Conservation (phyloP, 2,329 filamentous ascomycete species). For the Fusarium nurragi region DNA sequence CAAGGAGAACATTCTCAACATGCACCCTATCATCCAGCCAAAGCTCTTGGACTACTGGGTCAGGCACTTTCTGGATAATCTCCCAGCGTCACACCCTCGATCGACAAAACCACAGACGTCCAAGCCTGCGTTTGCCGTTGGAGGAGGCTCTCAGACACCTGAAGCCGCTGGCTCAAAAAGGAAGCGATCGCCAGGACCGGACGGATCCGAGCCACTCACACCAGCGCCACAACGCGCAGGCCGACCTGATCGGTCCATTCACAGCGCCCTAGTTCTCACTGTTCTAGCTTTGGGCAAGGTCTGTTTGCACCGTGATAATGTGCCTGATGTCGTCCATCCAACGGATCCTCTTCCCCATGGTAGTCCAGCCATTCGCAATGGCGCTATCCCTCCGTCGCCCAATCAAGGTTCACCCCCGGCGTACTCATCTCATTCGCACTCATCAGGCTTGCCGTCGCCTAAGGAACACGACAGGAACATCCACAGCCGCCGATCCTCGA, state of each 20-base stretch:
- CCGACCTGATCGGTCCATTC: slow-evolving; percentile 72
- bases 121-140: slow-evolving; percentile 49
- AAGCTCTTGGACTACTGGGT: slow-evolving; percentile 63
- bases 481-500: slow-evolving; percentile 61
- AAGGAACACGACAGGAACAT: slow-evolving; percentile 59
- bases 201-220: slow-evolving; percentile 48
- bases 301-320: slow-evolving; percentile 64
- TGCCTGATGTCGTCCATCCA: slow-evolving; percentile 65
- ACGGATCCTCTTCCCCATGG: slow-evolving; percentile 48
- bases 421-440: slow-evolving; percentile 57
- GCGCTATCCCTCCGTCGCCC: slow-evolving; percentile 59
- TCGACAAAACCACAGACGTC: slow-evolving; percentile 44
- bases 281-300: slow-evolving; percentile 89
- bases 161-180: slow-evolving; percentile 58
- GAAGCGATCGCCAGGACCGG: slow-evolving; percentile 62
- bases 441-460: slow-evolving; percentile 62
- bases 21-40: slow-evolving; percentile 71
- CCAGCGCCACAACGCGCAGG: slow-evolving; percentile 53
- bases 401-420: slow-evolving; percentile 64
- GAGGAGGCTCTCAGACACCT: slow-evolving; percentile 39
- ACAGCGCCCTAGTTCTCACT: slow-evolving; percentile 83
- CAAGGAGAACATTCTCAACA: slow-evolving; percentile 69
- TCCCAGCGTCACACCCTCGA: slow-evolving; percentile 51
- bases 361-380: slow-evolving; percentile 58
- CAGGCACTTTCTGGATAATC: slow-evolving; percentile 59